Conservation (phyloP, 2,329 filamentous ascomycete species). For the Cytospora piceicola region DNA sequence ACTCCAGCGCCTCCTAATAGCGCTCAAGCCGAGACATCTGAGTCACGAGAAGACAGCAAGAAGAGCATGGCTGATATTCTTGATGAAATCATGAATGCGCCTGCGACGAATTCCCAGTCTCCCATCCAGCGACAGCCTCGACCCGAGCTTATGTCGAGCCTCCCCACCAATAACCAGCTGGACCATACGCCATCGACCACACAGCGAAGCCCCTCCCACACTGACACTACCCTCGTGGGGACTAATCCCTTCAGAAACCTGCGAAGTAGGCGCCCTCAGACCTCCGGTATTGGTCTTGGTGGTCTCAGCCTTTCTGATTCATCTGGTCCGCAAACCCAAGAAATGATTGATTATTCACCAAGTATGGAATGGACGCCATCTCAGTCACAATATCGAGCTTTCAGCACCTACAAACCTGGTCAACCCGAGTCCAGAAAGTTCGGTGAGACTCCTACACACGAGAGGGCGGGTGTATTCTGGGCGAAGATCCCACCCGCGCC, state of each 20-base stretch:
- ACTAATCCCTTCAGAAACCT: slow-evolving; percentile 23
- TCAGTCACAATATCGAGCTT: slow-evolving; percentile 58
- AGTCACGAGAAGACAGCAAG: slow-evolving; percentile 37
- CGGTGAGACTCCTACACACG: slow-evolving; percentile 49
- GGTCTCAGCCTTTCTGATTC: slow-evolving; percentile 33
- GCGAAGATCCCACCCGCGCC: slow-evolving; percentile 72
- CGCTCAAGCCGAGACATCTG: slow-evolving; percentile 24
- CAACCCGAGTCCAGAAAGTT: slow-evolving; percentile 49
- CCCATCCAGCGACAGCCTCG: slow-evolving; percentile 17
- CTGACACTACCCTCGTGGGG: slow-evolving; percentile 2
- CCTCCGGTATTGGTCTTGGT: slow-evolving; percentile 30
- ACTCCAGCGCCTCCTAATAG: slow-evolving; percentile 27
- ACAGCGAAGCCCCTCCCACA: slow-evolving; percentile 14
- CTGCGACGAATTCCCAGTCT: slow-evolving; percentile 29
- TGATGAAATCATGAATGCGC: slow-evolving; percentile 47
- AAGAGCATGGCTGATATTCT: slow-evolving; percentile 53
- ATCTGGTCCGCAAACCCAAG: slow-evolving; percentile 13
- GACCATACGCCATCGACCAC: slow-evolving; percentile 31
- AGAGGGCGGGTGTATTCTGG: slow-evolving; percentile 63
- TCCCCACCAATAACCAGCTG: neutral
- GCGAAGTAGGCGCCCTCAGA: slow-evolving; percentile 14
- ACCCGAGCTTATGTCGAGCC: slow-evolving; percentile 35
- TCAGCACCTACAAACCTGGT: slow-evolving; percentile 50
- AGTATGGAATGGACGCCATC: slow-evolving; percentile 78
- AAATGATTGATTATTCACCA: slow-evolving; percentile 48